phyloP scores from a whole-genome alignment of 2,329 filamentous ascomycete genomes.

The Sporothrix phasma region DNA sequence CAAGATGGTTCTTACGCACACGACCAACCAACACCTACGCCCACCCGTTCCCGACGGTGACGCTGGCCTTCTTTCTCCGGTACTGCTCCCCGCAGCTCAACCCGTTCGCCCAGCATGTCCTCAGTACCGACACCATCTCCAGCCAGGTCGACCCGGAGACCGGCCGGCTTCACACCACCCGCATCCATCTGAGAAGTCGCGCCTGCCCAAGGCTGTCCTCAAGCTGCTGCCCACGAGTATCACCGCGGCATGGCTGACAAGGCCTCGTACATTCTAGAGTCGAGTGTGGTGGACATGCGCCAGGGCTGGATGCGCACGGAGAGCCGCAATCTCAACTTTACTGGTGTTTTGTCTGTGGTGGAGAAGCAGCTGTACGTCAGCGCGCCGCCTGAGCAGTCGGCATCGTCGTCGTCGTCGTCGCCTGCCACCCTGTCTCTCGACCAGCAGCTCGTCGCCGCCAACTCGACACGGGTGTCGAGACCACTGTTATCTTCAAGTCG shows the following conservation, averaged over 20 bases:
- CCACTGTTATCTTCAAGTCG: conserved; percentile 64
- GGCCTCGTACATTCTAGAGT: conserved; percentile 72
- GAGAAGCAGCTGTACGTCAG: conserved; percentile 61
- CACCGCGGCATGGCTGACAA: conserved; percentile 55
- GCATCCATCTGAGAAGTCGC: conserved; percentile 75
- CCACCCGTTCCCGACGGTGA: conserved; percentile 76
- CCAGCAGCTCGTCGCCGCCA: conserved; percentile 19
- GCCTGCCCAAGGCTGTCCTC: conserved; percentile 62
- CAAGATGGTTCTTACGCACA: conserved; percentile 53
- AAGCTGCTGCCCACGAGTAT: conserved; percentile 64
- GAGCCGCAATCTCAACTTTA: conserved; percentile 72
- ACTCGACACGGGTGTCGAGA: conserved; percentile 55
- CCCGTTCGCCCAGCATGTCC: conserved; percentile 71
- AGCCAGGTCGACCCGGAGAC: conserved; percentile 63
- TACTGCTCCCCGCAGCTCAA: conserved; percentile 64
- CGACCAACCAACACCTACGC: conserved; percentile 63
- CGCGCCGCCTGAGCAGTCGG: conserved; percentile 9
- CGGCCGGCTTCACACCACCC: conserved; percentile 65
- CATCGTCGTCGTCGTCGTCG: neutral
- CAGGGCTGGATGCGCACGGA: conserved; percentile 78
- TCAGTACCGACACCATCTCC: conserved; percentile 74
- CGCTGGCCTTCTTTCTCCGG: conserved; percentile 79
- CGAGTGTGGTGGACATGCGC: conserved; percentile 65
- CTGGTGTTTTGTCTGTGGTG: conserved; percentile 66
- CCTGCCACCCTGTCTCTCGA: neutral